Base-by-base conservation (phyloP, 495 filamentous ascomycete genomes). In the Penicillium turbatum region DNA sequence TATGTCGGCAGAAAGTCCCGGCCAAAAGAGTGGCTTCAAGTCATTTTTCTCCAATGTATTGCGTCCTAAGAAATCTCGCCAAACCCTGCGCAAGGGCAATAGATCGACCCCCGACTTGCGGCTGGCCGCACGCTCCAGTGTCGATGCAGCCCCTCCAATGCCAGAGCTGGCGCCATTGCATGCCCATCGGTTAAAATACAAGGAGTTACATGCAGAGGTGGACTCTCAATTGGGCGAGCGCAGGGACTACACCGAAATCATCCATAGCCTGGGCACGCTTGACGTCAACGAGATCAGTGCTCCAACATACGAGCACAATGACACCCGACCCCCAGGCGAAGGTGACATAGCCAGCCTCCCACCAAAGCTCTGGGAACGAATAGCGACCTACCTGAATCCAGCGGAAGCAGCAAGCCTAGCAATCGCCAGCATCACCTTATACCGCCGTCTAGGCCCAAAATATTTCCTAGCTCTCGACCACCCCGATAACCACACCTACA, bases 141-240 rank as follows among this genome's bases (percentile, higher is more conserved):
- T 57, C 56, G 64, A 72, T 6, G 63, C 66, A 26, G 52, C 67
- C 21, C 72, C 73, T 9, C 67, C 71, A 11, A 45, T 73, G 63
- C 72, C 71, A 10, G 46, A 63, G 13, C 52, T 74, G 2, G 65
- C 74, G 12, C 72, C 72, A 1, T 59, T 75, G 31, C 56, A 72
- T 35, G 65, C 64, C 19, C 74, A 77, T 44, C 62, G 69, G 36
- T 47, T 61, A n/a, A 75, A 74, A 53, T 77, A 77, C 56, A 55
- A 51, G 39, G 51, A 62, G 9, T 26, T 59, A 1, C 64, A 70
- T 44, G 57, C 63, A 3, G 53, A 66, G 24, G 50, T 72, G 6
- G 75, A 81, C 48, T 66, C 64, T 1, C 76, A 81, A 53, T 64
- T 77, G n/a, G 78, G 78, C 6, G 78, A 81, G 51, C 63, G 64